Conservation (phyloP, 352 stramenopile species). For the Paralagenidium karlingii region DNA sequence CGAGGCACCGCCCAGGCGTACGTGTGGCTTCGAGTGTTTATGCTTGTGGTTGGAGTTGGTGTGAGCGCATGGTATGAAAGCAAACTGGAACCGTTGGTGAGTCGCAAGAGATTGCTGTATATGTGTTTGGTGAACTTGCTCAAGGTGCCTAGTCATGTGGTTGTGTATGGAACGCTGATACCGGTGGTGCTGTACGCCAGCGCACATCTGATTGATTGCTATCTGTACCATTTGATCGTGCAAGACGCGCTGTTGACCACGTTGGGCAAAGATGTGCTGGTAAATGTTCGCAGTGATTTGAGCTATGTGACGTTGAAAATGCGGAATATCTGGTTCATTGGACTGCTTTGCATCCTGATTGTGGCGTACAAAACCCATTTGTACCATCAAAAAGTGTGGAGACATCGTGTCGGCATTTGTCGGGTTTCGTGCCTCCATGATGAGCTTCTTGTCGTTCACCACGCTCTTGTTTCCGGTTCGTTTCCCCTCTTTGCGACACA, state of each 20-base stretch:
- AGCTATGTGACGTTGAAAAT: slow-evolving; percentile 35
- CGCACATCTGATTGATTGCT: slow-evolving; percentile 14
- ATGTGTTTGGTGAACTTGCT: slow-evolving; percentile 2
- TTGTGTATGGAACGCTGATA: slow-evolving; percentile 16
- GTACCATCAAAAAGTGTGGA: too few species aligned
- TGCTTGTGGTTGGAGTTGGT: slow-evolving; percentile 5
- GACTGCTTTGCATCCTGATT: slow-evolving; percentile 14
- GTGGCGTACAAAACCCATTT: too few species aligned
- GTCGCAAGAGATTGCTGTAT: background rate
- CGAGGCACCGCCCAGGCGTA: slow-evolving; percentile 7
- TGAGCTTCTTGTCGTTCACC: too few species aligned
- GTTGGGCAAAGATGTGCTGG: too few species aligned
- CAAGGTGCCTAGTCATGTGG: slow-evolving; percentile 6
- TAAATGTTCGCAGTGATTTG: too few species aligned
- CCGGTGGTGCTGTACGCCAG: slow-evolving; percentile 14
- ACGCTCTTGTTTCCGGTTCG: too few species aligned
- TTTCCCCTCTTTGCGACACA: too few species aligned
- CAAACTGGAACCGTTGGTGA: background rate
- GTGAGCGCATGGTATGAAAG: background rate
- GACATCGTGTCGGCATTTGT: too few species aligned
- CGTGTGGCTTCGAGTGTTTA: slow-evolving; percentile 5
- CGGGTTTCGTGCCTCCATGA: too few species aligned
- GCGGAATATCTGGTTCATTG: slow-evolving; percentile 27
- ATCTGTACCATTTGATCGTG: slow-evolving; percentile 10
- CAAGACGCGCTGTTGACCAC: too few species aligned